Evolutionary conservation across 495 filamentous ascomycete species (phyloP).

Genomic region (Aspergillus sclerotiicarbonarius): DNA sequence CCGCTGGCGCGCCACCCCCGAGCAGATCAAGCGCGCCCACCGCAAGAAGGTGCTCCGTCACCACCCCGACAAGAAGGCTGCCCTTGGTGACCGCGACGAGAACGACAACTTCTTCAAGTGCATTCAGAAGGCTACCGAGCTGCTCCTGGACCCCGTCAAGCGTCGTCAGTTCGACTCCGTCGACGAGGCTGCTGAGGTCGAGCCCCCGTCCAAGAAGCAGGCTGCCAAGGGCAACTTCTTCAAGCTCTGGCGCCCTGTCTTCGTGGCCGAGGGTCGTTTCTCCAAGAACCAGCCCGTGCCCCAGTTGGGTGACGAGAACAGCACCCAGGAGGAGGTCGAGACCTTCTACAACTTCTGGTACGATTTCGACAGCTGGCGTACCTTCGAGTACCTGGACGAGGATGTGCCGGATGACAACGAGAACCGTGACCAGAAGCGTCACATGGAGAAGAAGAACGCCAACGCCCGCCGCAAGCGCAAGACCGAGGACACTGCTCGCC

Average conservation of each 20-base stretch:
- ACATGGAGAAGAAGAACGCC: conserved; percentile 96
- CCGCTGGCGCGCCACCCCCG: conserved; percentile 86
- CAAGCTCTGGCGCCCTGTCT: conserved; percentile 86
- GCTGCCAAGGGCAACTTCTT: conserved; percentile 76
- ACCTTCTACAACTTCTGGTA: conserved; percentile 99
- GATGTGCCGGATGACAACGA: conserved; percentile 98
- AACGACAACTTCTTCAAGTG: conserved; percentile 99
- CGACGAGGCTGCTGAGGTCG: conserved; percentile 87
- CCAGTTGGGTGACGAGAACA: conserved; percentile 76
- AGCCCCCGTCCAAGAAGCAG: conserved; percentile 89
- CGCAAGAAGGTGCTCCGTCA: conserved; percentile 99
- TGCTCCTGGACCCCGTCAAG: conserved; percentile 87
- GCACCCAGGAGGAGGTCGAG: conserved; percentile 83
- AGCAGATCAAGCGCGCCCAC: conserved; percentile 97
- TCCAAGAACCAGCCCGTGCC: conserved; percentile 87
- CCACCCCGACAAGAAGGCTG: conserved; percentile 98
- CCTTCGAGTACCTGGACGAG: conserved; percentile 98
- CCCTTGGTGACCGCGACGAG: conserved; percentile 72
- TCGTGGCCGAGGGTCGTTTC: conserved; percentile 89
- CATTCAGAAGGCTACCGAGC: conserved; percentile 96
- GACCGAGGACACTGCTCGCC: conserved; percentile 89
- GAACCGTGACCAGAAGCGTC: conserved; percentile 97
- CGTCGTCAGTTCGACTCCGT: conserved; percentile 96
- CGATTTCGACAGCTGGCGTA: conserved; percentile 96
- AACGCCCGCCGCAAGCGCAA: conserved; percentile 98